Evolutionary conservation across 73 alveolate species (phyloP).

Genomic region (Paramecium sexaurelia): DNA sequence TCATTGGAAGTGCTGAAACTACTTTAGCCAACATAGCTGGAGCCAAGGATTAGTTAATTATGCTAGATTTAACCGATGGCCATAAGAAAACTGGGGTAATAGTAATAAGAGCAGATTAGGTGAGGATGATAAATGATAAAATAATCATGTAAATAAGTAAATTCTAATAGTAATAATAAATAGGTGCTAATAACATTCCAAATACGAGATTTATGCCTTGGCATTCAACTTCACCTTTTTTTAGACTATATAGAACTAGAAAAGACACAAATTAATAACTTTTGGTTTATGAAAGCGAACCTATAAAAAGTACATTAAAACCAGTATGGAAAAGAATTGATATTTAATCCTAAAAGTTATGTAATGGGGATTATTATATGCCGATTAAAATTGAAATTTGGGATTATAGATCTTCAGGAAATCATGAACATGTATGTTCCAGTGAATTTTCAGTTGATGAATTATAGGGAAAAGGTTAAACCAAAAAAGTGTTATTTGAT

Average conservation of each 20-base stretch:
- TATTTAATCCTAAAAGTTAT: slow-evolving; percentile 70
- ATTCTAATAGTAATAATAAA: neutral
- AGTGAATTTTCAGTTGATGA: slow-evolving; percentile 66
- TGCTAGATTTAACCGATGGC: neutral
- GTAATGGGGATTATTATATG: slow-evolving; percentile 81
- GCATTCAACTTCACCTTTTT: slow-evolving; percentile 51
- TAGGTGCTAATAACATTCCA: slow-evolving; percentile 59
- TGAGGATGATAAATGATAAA: slow-evolving; percentile 37
- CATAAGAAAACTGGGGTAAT: neutral
- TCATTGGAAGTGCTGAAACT: slow-evolving; percentile 35
- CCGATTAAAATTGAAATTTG: slow-evolving; percentile 73
- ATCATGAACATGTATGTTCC: slow-evolving; percentile 69
- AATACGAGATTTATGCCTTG: slow-evolving; percentile 49
- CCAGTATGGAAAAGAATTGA: slow-evolving; percentile 72
- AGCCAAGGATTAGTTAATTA: neutral
- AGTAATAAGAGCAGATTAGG: slow-evolving; percentile 48
- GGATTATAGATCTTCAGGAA: slow-evolving; percentile 73
- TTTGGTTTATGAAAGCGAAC: slow-evolving; percentile 68
- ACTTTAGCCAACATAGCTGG: slow-evolving; percentile 43
- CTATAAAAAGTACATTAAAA: slow-evolving; percentile 3
- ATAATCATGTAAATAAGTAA: slow-evolving; percentile 39
- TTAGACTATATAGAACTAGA: slow-evolving; percentile 43
- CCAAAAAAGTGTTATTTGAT: neutral
- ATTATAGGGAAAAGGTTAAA: neutral
- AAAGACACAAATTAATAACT: slow-evolving; percentile 46